Percentiles rank a stretch among this genome's conserved stretches.
Conservation (phyloP, 1,284 basidiomycete species). For the Leccinum laetum region DNA sequence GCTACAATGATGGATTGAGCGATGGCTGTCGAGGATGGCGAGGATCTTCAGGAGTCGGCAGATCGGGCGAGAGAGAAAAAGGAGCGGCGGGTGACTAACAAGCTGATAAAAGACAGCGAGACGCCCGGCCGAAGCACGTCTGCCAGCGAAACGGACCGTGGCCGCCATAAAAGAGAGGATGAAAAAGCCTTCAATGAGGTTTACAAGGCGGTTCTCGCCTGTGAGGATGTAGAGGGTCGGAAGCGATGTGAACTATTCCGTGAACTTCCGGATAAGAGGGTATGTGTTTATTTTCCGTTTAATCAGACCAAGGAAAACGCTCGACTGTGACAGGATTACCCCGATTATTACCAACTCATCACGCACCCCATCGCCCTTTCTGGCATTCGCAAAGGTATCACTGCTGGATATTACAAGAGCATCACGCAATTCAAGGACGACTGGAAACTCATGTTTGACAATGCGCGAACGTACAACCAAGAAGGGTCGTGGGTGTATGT, state of each 20-base stretch:
- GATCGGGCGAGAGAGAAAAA: conserved; percentile 65
- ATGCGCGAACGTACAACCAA: conserved; percentile 89
- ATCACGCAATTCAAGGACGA: conserved; percentile 78
- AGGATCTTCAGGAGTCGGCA: conserved; percentile 78
- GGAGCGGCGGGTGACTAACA: conserved; percentile 55
- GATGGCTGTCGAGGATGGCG: conserved; percentile 86
- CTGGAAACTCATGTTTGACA: conserved; percentile 90
- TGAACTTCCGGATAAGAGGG: conserved; percentile 74
- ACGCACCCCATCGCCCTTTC: conserved; percentile 85
- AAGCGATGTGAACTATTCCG: conserved; percentile 85
- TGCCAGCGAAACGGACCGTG: conserved; percentile 59
- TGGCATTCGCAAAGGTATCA: conserved; percentile 83
- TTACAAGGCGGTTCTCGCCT: conserved; percentile 75
- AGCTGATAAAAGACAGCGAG: conserved; percentile 52
- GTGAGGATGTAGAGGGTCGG: conserved; percentile 73
- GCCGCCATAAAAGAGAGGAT: conserved; percentile 66
- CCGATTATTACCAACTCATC: conserved; percentile 87
- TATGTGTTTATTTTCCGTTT: conserved; percentile 26
- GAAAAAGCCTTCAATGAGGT: conserved; percentile 85
- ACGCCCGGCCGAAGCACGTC: conserved; percentile 60
- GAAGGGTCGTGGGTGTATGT: conserved; percentile 92
- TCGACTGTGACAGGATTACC: conserved; percentile 64
- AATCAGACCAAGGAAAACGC: neutral
- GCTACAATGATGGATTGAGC: conserved; percentile 93
- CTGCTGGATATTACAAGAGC: conserved; percentile 73